Percentiles rank a stretch among this genome's conserved stretches.
phyloP scores from a whole-genome alignment of 192 early-diverging fungal species.

The Lunasporangiospora selenospora region DNA sequence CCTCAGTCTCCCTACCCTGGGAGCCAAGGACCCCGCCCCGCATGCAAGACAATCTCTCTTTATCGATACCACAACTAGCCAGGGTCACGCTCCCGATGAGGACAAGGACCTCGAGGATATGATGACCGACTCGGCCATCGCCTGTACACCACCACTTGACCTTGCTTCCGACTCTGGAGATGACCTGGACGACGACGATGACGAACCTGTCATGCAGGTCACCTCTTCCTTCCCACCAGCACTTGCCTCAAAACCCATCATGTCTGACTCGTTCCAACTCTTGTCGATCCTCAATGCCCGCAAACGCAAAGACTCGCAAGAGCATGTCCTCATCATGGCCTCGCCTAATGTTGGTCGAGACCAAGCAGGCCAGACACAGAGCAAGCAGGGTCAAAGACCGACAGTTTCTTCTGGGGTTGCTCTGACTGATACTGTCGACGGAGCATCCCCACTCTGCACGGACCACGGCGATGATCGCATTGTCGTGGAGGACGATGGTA shows the following conservation, averaged over 20 bases:
- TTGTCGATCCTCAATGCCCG: conserved; percentile 11
- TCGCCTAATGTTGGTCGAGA: conserved; percentile 6
- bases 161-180: conserved; percentile 10
- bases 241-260: no score
- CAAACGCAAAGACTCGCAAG: conserved; percentile 31
- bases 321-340: conserved; percentile 4
- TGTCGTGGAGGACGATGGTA: no score
- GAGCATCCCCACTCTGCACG: no score
- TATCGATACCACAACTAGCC: not conserved
- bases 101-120: conserved; percentile 4
- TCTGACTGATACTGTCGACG: no score
- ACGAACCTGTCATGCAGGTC: not conserved
- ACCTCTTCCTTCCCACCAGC: conserved; percentile 2
- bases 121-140: conserved; percentile 12
- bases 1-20: no score
- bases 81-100: not conserved
- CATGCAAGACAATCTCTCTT: conserved; percentile 1
- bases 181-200: conserved; percentile 8
- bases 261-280: no score
- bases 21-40: no score
- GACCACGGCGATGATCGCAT: no score
- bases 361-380: no score
- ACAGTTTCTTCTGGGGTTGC: no score
- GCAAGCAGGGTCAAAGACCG: no score
- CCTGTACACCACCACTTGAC: conserved; percentile 13